Percentiles rank a stretch among this genome's conserved stretches.
Conservation (phyloP, 108 stramenopile genomes). For the Nannochloropsis granulata region DNA sequence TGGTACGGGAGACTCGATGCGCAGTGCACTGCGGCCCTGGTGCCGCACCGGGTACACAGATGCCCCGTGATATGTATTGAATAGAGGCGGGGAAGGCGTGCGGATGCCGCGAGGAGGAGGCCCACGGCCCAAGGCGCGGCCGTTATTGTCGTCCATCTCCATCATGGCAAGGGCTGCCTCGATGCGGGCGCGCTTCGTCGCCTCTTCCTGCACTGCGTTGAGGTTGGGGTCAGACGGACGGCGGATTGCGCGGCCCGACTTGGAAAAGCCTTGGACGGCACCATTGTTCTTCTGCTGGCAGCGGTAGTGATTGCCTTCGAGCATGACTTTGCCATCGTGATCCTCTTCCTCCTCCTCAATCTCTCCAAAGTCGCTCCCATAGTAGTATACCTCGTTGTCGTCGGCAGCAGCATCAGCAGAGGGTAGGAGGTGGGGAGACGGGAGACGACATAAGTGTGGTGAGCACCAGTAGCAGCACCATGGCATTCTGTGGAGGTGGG, state of each 20-base stretch:
- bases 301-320: too few species aligned
- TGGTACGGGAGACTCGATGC: not conserved
- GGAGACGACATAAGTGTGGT: not conserved
- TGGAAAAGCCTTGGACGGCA: not conserved
- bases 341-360: not conserved
- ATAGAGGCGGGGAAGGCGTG: not conserved
- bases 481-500: not conserved
- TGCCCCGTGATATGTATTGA: not conserved
- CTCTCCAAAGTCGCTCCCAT: not conserved
- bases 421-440: too few species aligned
- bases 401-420: not conserved
- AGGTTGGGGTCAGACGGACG: not conserved
- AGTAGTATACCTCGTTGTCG: not conserved
- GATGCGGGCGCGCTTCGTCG: not conserved
- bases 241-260: not conserved
- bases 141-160: not conserved
- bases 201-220: not conserved
- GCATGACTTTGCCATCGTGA: not conserved
- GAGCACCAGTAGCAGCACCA: not conserved
- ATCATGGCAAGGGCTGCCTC: not conserved
- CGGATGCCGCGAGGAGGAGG: not conserved
- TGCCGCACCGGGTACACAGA: not conserved
- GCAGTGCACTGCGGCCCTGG: not conserved
- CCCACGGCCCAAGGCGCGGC: not conserved
- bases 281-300: not conserved